These are phyloP conservation scores for Penicillium chermesinum DNA, from an alignment of 495 filamentous ascomycete genomes.

Conservation along the genomic window DNA sequence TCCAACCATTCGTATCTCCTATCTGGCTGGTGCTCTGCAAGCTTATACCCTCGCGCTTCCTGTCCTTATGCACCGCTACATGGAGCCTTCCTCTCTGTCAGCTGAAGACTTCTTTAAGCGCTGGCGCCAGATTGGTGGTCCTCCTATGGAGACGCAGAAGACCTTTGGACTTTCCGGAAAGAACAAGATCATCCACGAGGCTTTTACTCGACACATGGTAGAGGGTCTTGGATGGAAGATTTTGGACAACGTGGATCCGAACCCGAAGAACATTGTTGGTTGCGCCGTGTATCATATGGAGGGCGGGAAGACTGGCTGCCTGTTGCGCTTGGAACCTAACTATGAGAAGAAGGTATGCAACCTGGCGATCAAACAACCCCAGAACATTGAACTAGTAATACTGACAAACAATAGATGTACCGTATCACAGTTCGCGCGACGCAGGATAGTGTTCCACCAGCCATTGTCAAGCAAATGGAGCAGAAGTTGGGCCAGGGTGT, in stretches of 20 bases:
- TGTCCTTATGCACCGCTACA: conserved; percentile 86
- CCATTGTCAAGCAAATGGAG: conserved; percentile 81
- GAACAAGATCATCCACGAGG: conserved; percentile 45
- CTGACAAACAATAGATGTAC: conserved; percentile 73
- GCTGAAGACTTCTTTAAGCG: conserved; percentile 97
- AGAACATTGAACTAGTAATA: no score
- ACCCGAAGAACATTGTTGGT: conserved; percentile 86
- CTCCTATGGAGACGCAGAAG: conserved; percentile 76
- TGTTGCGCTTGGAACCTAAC: conserved; percentile 93
- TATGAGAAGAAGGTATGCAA: conserved; percentile 71
- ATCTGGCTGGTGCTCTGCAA: conserved; percentile 89
- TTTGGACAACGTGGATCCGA: conserved; percentile 80
- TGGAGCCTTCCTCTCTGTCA: conserved; percentile 79
- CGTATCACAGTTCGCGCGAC: conserved; percentile 93
- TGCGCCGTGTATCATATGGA: conserved; percentile 85
- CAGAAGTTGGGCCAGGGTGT: conserved; percentile 62
- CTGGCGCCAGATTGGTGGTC: conserved; percentile 95
- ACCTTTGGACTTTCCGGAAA: conserved; percentile 64
- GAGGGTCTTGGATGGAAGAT: conserved; percentile 86
- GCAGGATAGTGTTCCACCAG: conserved; percentile 77
- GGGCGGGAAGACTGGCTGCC: conserved; percentile 86
- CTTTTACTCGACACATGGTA: conserved; percentile 61
- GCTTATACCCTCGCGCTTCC: conserved; percentile 89
- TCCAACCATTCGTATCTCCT: conserved; percentile 90
- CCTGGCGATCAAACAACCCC: neutral